These are phyloP conservation scores for Boletus sp. DNA, from an alignment of 1,284 basidiomycete genomes.

Conservation along the genomic window DNA sequence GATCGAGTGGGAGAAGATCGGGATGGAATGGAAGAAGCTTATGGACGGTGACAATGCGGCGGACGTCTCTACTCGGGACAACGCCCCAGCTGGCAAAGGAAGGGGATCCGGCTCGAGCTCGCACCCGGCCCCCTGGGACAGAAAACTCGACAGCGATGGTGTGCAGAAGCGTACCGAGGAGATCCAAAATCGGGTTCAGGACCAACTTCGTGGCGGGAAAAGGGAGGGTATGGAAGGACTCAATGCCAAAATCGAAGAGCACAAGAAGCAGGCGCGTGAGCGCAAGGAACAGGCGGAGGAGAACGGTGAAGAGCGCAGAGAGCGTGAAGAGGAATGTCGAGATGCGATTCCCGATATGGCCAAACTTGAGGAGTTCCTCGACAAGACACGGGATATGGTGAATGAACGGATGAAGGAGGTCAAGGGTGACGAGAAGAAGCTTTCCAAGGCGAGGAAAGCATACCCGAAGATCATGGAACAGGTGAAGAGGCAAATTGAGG, in stretches of 20 bases:
- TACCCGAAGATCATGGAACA: constrained; percentile 16
- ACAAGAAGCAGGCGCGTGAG: neutral
- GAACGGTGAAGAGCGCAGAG: neutral
- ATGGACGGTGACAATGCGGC: constrained; percentile 2
- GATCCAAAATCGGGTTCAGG: neutral
- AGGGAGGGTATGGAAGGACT: constrained; percentile 1
- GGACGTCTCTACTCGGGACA: neutral
- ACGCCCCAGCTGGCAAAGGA: neutral
- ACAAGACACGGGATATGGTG: constrained; percentile 19
- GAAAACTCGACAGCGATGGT: neutral
- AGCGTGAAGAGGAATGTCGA: neutral
- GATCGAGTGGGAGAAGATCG: constrained; percentile 21
- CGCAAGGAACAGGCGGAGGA: neutral
- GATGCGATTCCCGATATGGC: constrained; percentile 5
- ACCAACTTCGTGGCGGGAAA: neutral
- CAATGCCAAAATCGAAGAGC: constrained; percentile 4
- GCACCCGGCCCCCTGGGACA: neutral
- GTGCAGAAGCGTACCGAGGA: constrained; percentile 6
- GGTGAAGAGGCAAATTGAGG: constrained; percentile 16
- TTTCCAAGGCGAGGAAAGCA: constrained; percentile 16
- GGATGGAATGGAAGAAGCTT: constrained; percentile 18
- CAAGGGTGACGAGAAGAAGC: constrained; percentile 18
- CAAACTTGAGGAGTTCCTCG: constrained; percentile 16
- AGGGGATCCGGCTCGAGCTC: neutral
- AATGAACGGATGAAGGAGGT: constrained; percentile 16